A percentile compares a stretch with the other conserved stretches of the same genome.
phyloP scores from a whole-genome alignment of 257 asterid species.

The Dorcoceras hygrometricum region DNA sequence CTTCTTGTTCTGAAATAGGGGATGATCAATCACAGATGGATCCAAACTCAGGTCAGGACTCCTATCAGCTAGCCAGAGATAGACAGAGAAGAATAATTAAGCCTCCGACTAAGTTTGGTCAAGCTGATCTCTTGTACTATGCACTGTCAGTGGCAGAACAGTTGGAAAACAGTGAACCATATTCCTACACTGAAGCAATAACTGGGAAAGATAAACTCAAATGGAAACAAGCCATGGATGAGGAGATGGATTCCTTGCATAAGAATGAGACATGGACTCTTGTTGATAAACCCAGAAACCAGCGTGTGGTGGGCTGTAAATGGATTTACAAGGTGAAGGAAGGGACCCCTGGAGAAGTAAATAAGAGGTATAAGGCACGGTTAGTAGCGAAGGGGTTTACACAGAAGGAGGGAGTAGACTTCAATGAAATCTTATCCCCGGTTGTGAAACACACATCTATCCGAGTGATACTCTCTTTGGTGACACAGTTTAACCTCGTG shows the following conservation, averaged over 20 bases:
- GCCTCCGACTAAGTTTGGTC: neutral
- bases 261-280: too few relatives aligned
- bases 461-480: too few relatives aligned
- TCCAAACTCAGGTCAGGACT: too few relatives aligned
- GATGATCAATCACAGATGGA: neutral
- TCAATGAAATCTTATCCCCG: neutral
- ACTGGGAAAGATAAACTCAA: neutral
- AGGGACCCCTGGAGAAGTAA: too few relatives aligned
- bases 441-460: neutral
- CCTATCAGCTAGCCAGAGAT: neutral
- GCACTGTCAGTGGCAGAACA: neutral
- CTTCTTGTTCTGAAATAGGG: fast-evolving
- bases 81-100: neutral
- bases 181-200: neutral
- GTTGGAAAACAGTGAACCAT: neutral
- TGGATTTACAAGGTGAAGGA: neutral
- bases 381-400: neutral
- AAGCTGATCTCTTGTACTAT: neutral
- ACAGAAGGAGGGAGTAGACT: too few relatives aligned
- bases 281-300: too few relatives aligned
- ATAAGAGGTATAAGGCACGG: neutral
- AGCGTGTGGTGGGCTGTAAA: too few relatives aligned
- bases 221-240: neutral
- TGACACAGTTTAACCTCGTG: too few relatives aligned
- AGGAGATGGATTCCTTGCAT: too few relatives aligned